These are phyloP conservation scores for Diaporthe caulivora DNA, from an alignment of 2,329 filamentous ascomycete species.

Conservation along the genomic window DNA sequence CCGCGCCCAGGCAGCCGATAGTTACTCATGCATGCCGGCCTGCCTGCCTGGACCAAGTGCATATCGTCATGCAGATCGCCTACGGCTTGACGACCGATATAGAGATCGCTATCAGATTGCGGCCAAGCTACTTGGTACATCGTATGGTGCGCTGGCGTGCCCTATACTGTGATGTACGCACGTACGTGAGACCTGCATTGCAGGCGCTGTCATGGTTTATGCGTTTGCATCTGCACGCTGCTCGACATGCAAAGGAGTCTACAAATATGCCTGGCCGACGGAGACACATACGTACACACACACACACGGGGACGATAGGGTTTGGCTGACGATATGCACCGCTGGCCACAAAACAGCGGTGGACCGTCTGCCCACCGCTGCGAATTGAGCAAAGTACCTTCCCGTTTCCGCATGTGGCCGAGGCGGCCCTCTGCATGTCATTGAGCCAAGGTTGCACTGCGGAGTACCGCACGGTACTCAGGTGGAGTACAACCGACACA, in stretches of 20 bases:
- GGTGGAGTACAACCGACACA: conserved; percentile 7
- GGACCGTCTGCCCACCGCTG: conserved; percentile 22
- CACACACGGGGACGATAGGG: conserved; percentile 1
- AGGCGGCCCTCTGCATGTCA: conserved; percentile 38
- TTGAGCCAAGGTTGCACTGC: conserved; percentile 36
- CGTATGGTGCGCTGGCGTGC: neutral
- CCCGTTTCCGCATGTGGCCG: conserved; percentile 33
- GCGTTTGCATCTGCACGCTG: conserved; percentile 21
- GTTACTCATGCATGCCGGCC: conserved; percentile 20
- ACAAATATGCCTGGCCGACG: neutral
- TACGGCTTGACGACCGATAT: conserved; percentile 16
- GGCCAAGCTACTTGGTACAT: neutral
- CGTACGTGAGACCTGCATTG: conserved; percentile 4
- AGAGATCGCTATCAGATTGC: neutral
- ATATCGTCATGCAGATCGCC: conserved; percentile 31
- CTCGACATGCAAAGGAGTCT: neutral
- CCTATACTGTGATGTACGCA: neutral
- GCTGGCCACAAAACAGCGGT: conserved; percentile 35
- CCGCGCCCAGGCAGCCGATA: conserved; percentile 9
- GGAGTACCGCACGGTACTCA: conserved; percentile 29
- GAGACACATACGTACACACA: neutral
- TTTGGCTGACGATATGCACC: conserved; percentile 5
- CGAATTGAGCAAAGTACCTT: conserved; percentile 19
- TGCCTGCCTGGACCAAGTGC: conserved; percentile 29
- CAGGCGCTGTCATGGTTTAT: conserved; percentile 19